Percentiles rank a stretch among this genome's conserved stretches.
These are phyloP conservation scores for Cytospora piceicola DNA, from an alignment of 2,329 filamentous ascomycete genomes.

Conservation along the genomic window DNA sequence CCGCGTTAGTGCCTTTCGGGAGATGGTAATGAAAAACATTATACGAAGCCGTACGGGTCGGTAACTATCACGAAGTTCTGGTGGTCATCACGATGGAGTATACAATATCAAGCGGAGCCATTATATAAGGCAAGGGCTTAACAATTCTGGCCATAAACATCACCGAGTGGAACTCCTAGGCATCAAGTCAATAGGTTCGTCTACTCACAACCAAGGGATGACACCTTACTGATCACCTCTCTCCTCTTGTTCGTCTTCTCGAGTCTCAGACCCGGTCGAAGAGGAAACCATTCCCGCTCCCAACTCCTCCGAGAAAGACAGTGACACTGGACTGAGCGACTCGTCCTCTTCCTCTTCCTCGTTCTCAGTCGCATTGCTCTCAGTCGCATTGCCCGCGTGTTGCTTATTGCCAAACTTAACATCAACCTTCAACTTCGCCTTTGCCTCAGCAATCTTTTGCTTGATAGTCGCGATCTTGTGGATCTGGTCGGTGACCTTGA, in stretches of 20 bases:
- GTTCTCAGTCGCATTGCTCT: background rate
- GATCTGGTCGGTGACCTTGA: background rate
- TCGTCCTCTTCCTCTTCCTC: background rate
- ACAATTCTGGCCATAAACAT: background rate
- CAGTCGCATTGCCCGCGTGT: background rate
- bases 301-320: background rate
- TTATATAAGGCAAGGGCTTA: background rate
- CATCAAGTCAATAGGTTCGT: background rate
- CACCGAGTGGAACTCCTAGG: background rate
- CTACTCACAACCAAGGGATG: background rate
- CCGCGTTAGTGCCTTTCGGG: too few species aligned
- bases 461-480: constrained; percentile 29
- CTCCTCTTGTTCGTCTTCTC: background rate
- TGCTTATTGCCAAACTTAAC: background rate
- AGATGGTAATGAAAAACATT: too few species aligned
- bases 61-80: too few species aligned
- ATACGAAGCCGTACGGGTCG: too few species aligned
- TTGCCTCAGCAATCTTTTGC: constrained; percentile 29
- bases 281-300: background rate
- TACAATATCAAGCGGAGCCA: background rate
- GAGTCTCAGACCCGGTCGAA: background rate
- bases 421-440: constrained; percentile 23
- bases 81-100: background rate
- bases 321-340: constrained; percentile 8
- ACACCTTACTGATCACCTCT: too few species aligned